phyloP scores from a whole-genome alignment of 805 yeast species.

The Myxozyma neotropica region DNA sequence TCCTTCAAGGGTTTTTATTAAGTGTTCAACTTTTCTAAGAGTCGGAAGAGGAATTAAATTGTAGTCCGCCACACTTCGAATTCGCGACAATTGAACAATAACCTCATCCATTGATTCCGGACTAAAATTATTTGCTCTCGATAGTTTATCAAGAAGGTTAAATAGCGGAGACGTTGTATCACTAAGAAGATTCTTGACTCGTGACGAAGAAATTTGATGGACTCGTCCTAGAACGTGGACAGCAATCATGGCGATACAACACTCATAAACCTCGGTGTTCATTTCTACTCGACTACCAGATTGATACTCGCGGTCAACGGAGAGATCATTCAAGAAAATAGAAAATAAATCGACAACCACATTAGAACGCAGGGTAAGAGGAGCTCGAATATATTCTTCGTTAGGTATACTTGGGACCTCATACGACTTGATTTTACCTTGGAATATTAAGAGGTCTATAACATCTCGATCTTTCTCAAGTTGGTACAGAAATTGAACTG shows the following conservation, averaged over 20 bases:
- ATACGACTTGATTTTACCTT: neutral
- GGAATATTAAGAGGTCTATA: neutral
- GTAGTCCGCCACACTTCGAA: neutral
- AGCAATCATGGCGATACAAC: neutral
- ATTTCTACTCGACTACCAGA: neutral
- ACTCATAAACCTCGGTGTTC: neutral
- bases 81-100: neutral
- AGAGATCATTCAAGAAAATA: neutral
- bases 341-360: neutral
- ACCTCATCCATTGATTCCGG: neutral
- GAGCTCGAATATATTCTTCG: neutral
- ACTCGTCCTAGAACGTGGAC: neutral
- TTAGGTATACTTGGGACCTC: neutral
- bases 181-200: neutral
- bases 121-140: neutral
- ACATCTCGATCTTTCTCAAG: neutral
- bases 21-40: neutral
- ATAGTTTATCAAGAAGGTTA: neutral
- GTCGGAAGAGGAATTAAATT: neutral
- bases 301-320: neutral
- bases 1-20: neutral
- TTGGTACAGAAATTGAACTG: constrained; percentile 2
- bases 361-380: neutral
- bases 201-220: neutral
- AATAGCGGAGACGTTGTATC: neutral